phyloP scores from a whole-genome alignment of 257 asterid species.

The Nicotiana noctiflora region DNA sequence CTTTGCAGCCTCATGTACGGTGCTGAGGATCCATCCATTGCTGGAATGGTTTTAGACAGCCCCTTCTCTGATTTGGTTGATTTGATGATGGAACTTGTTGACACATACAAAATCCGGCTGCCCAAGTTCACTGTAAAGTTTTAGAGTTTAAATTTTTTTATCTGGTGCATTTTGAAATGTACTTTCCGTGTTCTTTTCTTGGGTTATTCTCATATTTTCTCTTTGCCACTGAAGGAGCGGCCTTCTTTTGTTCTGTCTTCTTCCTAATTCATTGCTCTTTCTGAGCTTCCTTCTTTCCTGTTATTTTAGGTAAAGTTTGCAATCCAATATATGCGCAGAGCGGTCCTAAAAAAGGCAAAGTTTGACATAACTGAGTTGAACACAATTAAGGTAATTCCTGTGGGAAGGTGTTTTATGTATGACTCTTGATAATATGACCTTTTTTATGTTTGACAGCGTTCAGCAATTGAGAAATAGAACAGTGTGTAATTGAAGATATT shows the following conservation, averaged over 20 bases:
- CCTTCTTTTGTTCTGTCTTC: not conserved
- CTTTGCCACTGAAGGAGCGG: constrained; percentile 7
- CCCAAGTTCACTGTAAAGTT: constrained; percentile 85
- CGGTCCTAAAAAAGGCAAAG: constrained; percentile 74
- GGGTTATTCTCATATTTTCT: not conserved
- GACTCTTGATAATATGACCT: not conserved
- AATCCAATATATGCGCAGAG: constrained; percentile 81
- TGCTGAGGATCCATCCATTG: constrained; percentile 97
- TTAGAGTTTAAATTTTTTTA: not conserved
- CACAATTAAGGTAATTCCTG: constrained; percentile 61
- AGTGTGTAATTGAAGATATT: constrained; percentile 1
- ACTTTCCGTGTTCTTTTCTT: not conserved
- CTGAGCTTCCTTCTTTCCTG: not conserved
- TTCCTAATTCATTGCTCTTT: not conserved
- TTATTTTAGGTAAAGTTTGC: constrained; percentile 71
- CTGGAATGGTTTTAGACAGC: constrained; percentile 97
- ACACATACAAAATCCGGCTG: constrained; percentile 78
- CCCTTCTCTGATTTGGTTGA: constrained; percentile 92
- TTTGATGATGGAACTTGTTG: constrained; percentile 95
- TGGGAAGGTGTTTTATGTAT: not conserved
- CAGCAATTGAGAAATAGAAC: not conserved
- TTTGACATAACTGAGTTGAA: constrained; percentile 77
- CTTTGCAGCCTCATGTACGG: constrained; percentile 88
- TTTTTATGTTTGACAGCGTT: not conserved
- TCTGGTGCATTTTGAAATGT: constrained; percentile 1